A percentile compares a stretch with the other conserved stretches of the same genome.
phyloP scores from a whole-genome alignment of 2,329 filamentous ascomycete genomes.

The Cladorrhinum sp. region DNA sequence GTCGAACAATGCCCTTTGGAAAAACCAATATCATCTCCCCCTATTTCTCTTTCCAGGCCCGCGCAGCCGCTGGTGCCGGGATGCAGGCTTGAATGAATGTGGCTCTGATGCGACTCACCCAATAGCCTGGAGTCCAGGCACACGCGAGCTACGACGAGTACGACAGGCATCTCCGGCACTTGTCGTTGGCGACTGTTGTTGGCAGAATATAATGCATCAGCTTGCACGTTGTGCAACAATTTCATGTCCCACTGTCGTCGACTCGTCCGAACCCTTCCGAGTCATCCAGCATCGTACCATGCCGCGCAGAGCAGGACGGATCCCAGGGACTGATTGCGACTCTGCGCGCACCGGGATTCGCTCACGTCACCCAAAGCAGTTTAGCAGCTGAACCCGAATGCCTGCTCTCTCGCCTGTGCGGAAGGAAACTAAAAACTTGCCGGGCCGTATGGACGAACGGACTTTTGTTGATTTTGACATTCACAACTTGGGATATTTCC shows the following conservation, averaged over 20 bases:
- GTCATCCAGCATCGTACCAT: too few species aligned
- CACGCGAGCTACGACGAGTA: not conserved
- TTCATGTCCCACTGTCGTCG: not conserved
- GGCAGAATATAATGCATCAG: not conserved
- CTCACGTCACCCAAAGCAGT: not conserved
- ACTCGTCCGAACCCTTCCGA: too few species aligned
- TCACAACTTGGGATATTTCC: too few species aligned
- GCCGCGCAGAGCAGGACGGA: too few species aligned
- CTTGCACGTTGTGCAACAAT: not conserved
- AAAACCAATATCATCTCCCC: not conserved
- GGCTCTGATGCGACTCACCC: not conserved
- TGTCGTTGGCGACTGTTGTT: not conserved
- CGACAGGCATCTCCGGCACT: not conserved
- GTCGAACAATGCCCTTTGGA: too few species aligned
- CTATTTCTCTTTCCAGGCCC: not conserved
- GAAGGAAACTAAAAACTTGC: not conserved
- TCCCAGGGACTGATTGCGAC: not conserved
- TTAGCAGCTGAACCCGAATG: not conserved
- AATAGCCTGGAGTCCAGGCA: not conserved
- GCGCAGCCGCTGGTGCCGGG: not conserved
- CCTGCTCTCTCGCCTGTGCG: not conserved
- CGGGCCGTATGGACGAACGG: not conserved
- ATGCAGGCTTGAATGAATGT: not conserved
- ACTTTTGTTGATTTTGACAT: too few species aligned
- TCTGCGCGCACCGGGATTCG: not conserved